A percentile compares a stretch with the other conserved stretches of the same genome.
Conservation (phyloP, 1,139 yeast species). For the Saccharomyces pastorianus region DNA sequence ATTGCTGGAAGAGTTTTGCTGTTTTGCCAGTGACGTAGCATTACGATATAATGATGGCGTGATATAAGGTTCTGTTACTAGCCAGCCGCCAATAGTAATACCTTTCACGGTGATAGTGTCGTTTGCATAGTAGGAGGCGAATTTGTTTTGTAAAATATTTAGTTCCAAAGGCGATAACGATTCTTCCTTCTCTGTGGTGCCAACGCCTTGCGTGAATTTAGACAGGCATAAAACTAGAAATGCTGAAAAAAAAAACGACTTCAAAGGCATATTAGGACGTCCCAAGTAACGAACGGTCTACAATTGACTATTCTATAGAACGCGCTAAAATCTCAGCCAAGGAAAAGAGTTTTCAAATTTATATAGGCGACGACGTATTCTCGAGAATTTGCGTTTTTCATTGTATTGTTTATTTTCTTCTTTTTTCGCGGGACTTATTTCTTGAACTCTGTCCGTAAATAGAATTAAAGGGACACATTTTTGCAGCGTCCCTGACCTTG, state of each 20-base stretch:
- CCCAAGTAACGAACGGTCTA: background rate
- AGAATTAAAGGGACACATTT: background rate
- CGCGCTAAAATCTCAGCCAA: too few relatives aligned
- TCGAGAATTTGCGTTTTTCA: background rate
- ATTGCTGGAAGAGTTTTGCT: background rate
- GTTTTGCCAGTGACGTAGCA: slow-evolving; percentile 9
- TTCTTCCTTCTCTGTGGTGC: background rate
- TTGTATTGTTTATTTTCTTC: background rate
- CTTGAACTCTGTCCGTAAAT: background rate
- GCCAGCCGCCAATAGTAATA: slow-evolving; percentile 59
- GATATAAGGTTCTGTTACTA: slow-evolving; percentile 57
- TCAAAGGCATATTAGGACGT: background rate
- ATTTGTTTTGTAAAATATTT: slow-evolving; percentile 8
- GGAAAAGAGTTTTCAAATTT: background rate
- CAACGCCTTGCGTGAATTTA: background rate
- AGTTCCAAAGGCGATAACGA: background rate
- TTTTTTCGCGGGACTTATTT: background rate
- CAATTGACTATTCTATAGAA: background rate
- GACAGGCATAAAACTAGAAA: background rate
- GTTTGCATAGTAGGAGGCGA: slow-evolving; percentile 8
- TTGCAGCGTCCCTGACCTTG: background rate
- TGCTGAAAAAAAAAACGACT: background rate
- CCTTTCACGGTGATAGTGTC: slow-evolving; percentile 30
- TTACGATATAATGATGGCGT: slow-evolving; percentile 45
- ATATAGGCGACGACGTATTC: background rate